Percentiles rank a stretch among this genome's conserved stretches.
Conservation (phyloP, 441 rosid genomes). For the Eutrema salsugineum region DNA sequence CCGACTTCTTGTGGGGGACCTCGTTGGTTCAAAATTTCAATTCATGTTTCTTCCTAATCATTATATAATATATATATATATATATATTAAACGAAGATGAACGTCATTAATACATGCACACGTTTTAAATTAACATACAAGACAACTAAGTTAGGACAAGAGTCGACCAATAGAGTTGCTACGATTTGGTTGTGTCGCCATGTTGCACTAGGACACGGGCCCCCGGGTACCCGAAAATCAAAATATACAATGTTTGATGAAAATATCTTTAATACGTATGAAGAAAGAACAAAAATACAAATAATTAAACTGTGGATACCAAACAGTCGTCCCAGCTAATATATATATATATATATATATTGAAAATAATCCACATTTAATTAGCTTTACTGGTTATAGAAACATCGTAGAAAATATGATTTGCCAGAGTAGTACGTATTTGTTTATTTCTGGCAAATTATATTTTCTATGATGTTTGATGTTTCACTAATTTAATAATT, state of each 20-base stretch:
- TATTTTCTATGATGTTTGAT: not conserved
- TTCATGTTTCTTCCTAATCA: not conserved
- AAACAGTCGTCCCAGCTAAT: not conserved
- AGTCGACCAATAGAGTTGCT: slow-evolving; percentile 17
- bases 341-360: not conserved
- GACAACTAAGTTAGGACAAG: slow-evolving; percentile 26
- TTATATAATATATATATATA: not conserved
- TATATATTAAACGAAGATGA: slow-evolving; percentile 2
- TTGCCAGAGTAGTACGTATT: too few species aligned
- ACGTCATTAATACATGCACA: slow-evolving; percentile 26
- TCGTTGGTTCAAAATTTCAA: not conserved
- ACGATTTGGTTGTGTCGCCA: slow-evolving; percentile 31
- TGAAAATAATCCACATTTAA: not conserved
- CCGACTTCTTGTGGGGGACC: slow-evolving; percentile 23
- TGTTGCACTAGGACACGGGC: slow-evolving; percentile 17
- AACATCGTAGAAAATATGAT: not conserved
- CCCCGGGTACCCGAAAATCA: not conserved
- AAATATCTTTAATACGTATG: slow-evolving; percentile 19
- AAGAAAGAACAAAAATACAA: not conserved
- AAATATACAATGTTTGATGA: not conserved
- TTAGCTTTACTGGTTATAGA: not conserved
- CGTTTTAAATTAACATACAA: slow-evolving; percentile 12
- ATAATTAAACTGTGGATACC: not conserved
- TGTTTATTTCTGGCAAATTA: not conserved
- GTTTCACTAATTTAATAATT: not conserved